Percentiles rank a stretch among this genome's conserved stretches.
These are phyloP conservation scores for Avena atlantica DNA, from an alignment of 176 grass and related monocot species.

Conservation along the genomic window DNA sequence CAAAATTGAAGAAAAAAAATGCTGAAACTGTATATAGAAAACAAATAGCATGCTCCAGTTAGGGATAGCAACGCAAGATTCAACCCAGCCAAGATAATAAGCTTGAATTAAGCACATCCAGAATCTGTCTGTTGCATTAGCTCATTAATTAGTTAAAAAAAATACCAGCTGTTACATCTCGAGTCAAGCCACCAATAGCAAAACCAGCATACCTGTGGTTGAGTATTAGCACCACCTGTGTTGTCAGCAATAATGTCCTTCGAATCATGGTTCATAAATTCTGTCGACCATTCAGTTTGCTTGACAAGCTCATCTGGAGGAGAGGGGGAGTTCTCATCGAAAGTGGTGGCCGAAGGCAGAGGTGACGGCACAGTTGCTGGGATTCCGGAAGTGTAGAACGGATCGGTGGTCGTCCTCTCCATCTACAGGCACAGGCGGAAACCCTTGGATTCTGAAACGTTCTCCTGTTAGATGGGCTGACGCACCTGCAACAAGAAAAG, in stretches of 20 bases:
- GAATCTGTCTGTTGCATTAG: not conserved
- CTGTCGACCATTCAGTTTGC: constrained; percentile 66
- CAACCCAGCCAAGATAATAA: constrained; percentile 30
- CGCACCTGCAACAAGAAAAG: constrained; percentile 14
- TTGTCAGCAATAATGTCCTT: constrained; percentile 51
- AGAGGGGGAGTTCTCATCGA: constrained; percentile 53
- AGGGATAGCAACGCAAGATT: not conserved
- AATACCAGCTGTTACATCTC: not conserved
- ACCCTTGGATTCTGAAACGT: not conserved
- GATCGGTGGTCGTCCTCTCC: constrained; percentile 57
- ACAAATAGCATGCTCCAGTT: not conserved
- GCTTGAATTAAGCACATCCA: constrained; percentile 2
- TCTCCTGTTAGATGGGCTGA: constrained; percentile 33
- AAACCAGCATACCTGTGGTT: constrained; percentile 38
- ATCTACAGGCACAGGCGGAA: constrained; percentile 30
- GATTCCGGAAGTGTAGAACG: constrained; percentile 43
- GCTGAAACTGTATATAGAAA: not conserved
- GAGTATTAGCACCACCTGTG: constrained; percentile 30
- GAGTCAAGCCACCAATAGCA: not conserved
- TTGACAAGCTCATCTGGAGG: constrained; percentile 53
- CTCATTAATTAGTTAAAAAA: not conserved
- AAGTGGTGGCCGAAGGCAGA: constrained; percentile 42
- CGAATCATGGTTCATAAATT: constrained; percentile 59
- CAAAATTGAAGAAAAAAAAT: constrained; percentile 9
- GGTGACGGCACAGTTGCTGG: constrained; percentile 53